Evolutionary conservation across 768 basidiomycete genomes (phyloP).

Genomic region (Lactarius hengduanensis): DNA sequence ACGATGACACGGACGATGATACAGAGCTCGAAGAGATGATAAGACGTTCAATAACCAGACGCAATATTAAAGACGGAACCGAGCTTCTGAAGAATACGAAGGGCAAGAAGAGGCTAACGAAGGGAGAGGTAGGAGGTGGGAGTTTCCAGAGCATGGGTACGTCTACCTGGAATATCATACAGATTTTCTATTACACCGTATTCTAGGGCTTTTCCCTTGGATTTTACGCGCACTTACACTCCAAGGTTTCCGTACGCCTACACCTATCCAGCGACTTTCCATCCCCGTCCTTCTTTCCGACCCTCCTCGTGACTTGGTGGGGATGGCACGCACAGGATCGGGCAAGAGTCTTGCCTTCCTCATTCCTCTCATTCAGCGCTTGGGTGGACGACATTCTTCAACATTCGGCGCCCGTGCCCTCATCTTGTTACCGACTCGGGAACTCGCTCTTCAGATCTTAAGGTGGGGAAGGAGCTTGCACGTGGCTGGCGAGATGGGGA

Average conservation of each 20-base stretch:
- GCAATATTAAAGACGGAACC: constrained; percentile 73
- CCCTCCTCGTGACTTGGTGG: constrained; percentile 90
- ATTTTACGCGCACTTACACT: constrained; percentile 81
- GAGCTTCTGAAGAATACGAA: constrained; percentile 76
- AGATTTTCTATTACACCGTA: constrained; percentile 9
- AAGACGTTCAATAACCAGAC: constrained; percentile 63
- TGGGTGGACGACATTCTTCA: constrained; percentile 76
- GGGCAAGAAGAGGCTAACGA: constrained; percentile 63
- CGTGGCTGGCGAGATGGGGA: constrained; percentile 69
- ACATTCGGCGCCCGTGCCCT: constrained; percentile 83
- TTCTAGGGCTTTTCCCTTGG: constrained; percentile 74
- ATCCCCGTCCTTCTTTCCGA: constrained; percentile 81
- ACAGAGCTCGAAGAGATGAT: constrained; percentile 66
- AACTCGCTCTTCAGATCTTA: constrained; percentile 93
- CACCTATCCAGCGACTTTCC: constrained; percentile 90
- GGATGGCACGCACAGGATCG: constrained; percentile 97
- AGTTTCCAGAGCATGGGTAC: constrained; percentile 96
- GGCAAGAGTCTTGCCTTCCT: constrained; percentile 97
- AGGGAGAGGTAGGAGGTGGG: constrained; percentile 85
- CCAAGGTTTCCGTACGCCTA: constrained; percentile 93
- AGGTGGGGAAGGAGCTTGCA: constrained; percentile 92
- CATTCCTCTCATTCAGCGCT: constrained; percentile 84
- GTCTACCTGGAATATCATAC: constrained; percentile 32
- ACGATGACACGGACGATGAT: constrained; percentile 44
- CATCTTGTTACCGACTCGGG: constrained; percentile 88